Evolutionary conservation across 495 filamentous ascomycete species (phyloP).

Genomic region (Penicillium atrosanguineum): DNA sequence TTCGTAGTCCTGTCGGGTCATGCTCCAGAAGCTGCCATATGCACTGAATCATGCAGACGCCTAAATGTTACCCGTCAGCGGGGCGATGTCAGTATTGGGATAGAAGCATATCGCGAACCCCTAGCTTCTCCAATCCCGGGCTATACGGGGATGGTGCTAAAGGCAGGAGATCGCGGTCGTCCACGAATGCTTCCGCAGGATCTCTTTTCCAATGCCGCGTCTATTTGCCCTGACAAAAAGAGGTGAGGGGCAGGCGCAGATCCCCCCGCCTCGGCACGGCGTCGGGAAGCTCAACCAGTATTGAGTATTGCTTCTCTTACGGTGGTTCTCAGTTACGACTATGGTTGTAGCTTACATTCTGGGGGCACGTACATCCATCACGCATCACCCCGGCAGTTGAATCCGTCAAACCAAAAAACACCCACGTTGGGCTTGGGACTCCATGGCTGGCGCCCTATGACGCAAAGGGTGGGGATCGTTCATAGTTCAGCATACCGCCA

Average conservation of each 20-base stretch:
- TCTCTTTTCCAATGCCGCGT: slow-evolving; percentile 9
- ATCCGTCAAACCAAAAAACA: slow-evolving; percentile 18
- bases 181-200: slow-evolving; percentile 8
- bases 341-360: background rate
- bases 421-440: slow-evolving; percentile 8
- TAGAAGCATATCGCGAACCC: background rate
- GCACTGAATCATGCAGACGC: slow-evolving; percentile 16
- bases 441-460: slow-evolving; percentile 20
- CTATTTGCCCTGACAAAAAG: background rate
- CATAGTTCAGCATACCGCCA: slow-evolving; percentile 10
- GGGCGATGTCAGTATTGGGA: background rate
- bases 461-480: slow-evolving; percentile 23
- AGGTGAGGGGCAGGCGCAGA: slow-evolving; percentile 12
- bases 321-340: slow-evolving; percentile 2
- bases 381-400: slow-evolving; percentile 6
- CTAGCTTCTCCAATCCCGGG: slow-evolving; percentile 1
- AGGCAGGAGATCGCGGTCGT: background rate
- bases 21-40: slow-evolving; percentile 6
- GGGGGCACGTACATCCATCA: slow-evolving; percentile 9
- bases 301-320: background rate
- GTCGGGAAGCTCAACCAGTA: slow-evolving; percentile 1
- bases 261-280: slow-evolving; percentile 1
- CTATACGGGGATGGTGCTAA: background rate
- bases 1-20: slow-evolving; percentile 7
- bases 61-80: background rate